These are phyloP conservation scores for Scedosporium dehoogii DNA, from an alignment of 2,329 filamentous ascomycete genomes.

Conservation along the genomic window DNA sequence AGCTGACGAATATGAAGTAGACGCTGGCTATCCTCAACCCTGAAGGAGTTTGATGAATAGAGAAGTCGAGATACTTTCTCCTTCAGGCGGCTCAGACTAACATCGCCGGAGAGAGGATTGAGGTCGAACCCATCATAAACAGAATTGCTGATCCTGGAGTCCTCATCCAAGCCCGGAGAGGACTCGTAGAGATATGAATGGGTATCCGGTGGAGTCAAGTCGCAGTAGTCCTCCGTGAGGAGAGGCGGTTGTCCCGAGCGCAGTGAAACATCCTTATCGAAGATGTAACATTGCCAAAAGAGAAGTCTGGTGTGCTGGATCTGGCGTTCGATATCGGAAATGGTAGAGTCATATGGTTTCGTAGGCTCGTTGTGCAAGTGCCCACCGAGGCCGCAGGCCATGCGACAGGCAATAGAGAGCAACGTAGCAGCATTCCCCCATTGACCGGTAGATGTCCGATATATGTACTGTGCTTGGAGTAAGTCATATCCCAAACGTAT, in stretches of 20 bases:
- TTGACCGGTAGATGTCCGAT: slow-evolving; percentile 34
- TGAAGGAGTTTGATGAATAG: slow-evolving; percentile 36
- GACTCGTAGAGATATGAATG: slow-evolving; percentile 30
- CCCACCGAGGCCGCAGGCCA: slow-evolving; percentile 38
- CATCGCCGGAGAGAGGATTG: background rate
- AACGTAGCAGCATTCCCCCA: background rate
- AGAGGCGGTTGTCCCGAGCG: slow-evolving; percentile 41
- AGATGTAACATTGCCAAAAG: slow-evolving; percentile 45
- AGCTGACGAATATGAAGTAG: slow-evolving; percentile 44
- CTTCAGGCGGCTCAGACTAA: slow-evolving; percentile 40
- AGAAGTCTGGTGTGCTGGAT: slow-evolving; percentile 27
- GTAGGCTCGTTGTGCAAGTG: slow-evolving; percentile 19
- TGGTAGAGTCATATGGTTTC: background rate
- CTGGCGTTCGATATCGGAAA: slow-evolving; percentile 16
- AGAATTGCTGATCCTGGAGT: background rate
- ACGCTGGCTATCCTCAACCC: slow-evolving; percentile 43
- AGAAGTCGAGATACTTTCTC: slow-evolving; percentile 35
- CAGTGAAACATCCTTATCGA: slow-evolving; percentile 47
- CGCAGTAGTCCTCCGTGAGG: slow-evolving; percentile 40
- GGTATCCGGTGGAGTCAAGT: slow-evolving; percentile 35
- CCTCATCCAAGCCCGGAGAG: background rate
- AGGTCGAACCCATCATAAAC: no score
- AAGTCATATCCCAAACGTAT: background rate
- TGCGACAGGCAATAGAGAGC: slow-evolving; percentile 30
- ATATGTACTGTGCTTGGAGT: slow-evolving; percentile 22